Percentiles rank a stretch among this genome's conserved stretches.
These are phyloP conservation scores for Manihot esculenta DNA, from an alignment of 441 rosid species.

Conservation along the genomic window DNA sequence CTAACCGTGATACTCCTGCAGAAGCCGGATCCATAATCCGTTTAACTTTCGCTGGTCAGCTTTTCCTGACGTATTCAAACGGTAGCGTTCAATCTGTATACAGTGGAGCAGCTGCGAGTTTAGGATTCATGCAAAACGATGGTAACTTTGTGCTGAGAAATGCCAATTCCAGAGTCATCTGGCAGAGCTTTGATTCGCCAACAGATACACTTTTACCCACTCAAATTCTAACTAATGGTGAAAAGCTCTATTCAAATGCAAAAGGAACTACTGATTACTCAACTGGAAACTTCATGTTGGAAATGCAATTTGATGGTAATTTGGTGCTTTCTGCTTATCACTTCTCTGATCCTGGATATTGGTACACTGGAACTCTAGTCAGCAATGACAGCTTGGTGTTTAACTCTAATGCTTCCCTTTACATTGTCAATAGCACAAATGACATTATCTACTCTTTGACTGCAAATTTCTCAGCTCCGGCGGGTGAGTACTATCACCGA, in stretches of 20 bases:
- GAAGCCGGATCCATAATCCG: constrained; percentile 37
- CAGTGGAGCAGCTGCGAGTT: constrained; percentile 15
- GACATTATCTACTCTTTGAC: constrained; percentile 18
- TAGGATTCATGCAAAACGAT: constrained; percentile 29
- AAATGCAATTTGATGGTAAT: constrained; percentile 35
- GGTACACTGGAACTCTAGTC: constrained; percentile 4
- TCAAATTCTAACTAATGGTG: neutral
- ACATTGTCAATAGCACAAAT: constrained; percentile 25
- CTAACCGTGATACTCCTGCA: constrained; percentile 26
- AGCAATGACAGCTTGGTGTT: constrained; percentile 23
- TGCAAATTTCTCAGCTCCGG: constrained; percentile 14
- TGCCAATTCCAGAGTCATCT: neutral
- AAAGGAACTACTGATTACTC: constrained; percentile 23
- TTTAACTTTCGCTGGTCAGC: constrained; percentile 21
- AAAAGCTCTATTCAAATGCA: constrained; percentile 17
- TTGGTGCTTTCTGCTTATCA: constrained; percentile 32
- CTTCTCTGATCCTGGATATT: constrained; percentile 35
- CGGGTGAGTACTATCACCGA: constrained; percentile 29
- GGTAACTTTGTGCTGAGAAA: constrained; percentile 29
- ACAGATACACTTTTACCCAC: constrained; percentile 23
- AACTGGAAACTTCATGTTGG: constrained; percentile 29
- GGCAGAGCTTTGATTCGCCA: constrained; percentile 26
- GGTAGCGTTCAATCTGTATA: constrained; percentile 11
- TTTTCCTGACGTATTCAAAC: constrained; percentile 23
- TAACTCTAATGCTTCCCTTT: constrained; percentile 17